phyloP scores from a whole-genome alignment of 177 flowering plant genomes.

The Vitis hybrid region DNA sequence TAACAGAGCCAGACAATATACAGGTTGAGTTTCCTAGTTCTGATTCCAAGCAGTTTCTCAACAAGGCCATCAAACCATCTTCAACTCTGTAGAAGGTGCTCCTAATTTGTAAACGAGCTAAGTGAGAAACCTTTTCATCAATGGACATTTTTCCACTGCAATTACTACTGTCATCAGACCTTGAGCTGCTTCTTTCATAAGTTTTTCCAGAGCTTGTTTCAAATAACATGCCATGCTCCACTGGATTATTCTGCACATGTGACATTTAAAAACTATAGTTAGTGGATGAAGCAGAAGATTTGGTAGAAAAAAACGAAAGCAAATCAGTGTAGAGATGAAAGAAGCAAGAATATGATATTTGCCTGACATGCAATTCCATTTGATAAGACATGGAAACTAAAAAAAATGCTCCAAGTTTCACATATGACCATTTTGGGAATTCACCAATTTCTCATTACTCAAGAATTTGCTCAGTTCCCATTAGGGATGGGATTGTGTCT shows the following conservation, averaged over 20 bases:
- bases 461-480: no score
- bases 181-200: slow-evolving; percentile 15
- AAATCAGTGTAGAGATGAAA: no score
- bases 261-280: slow-evolving; percentile 3
- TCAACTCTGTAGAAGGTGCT: slow-evolving; percentile 45
- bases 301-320: background rate
- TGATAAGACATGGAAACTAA: background rate
- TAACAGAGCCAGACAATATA: slow-evolving; percentile 55
- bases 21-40: slow-evolving; percentile 40
- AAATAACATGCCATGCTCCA: background rate
- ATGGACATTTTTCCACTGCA: slow-evolving; percentile 1
- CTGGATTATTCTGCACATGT: slow-evolving; percentile 16
- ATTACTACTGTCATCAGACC: background rate
- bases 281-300: background rate
- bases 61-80: slow-evolving; percentile 54
- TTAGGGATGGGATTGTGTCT: no score
- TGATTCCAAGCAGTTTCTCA: slow-evolving; percentile 55
- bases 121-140: slow-evolving; percentile 33
- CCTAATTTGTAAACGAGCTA: slow-evolving; percentile 40
- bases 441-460: no score
- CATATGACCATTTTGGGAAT: background rate
- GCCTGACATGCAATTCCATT: background rate
- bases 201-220: slow-evolving; percentile 4
- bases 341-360: background rate
- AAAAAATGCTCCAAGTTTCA: background rate